Percentiles rank a stretch among this genome's conserved stretches.
Evolutionary conservation across 768 basidiomycete genomes (phyloP).

Genomic region (Daedaleopsis nitida): DNA sequence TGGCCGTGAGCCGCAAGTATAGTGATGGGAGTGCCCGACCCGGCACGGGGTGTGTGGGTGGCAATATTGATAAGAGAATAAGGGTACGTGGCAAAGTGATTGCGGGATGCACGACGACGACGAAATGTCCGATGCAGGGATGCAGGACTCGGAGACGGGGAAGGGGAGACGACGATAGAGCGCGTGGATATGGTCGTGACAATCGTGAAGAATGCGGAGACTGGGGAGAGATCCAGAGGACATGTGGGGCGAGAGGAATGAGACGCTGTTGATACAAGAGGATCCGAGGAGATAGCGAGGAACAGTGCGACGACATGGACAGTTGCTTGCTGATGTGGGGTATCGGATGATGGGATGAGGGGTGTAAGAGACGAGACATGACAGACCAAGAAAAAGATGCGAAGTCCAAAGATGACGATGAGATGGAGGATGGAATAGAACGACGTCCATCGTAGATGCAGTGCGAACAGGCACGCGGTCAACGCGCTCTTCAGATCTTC

Average conservation of each 20-base stretch:
- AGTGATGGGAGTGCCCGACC: background rate
- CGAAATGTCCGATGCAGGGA: background rate
- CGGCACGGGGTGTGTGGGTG: background rate
- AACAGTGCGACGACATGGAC: slow-evolving; percentile 16
- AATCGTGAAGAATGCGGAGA: slow-evolving; percentile 8
- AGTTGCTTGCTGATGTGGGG: slow-evolving; percentile 10
- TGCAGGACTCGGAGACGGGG: background rate
- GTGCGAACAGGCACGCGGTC: slow-evolving; percentile 8
- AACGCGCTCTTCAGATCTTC: slow-evolving; percentile 51
- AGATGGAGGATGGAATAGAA: slow-evolving; percentile 12
- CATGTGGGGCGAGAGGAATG: background rate
- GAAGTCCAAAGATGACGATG: slow-evolving; percentile 12
- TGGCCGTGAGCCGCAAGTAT: slow-evolving; percentile 3
- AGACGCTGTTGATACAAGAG: slow-evolving; percentile 21
- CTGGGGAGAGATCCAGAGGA: background rate
- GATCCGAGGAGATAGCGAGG: slow-evolving; percentile 18
- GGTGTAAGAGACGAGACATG: slow-evolving; percentile 7
- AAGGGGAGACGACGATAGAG: background rate
- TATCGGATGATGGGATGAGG: slow-evolving; percentile 9
- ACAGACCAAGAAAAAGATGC: slow-evolving; percentile 1
- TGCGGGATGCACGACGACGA: background rate
- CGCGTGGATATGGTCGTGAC: background rate
- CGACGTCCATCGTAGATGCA: slow-evolving; percentile 1
- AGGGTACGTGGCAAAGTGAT: background rate
- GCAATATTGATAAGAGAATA: slow-evolving; percentile 13